Base-by-base conservation (phyloP, 441 rosid species). In the Cnidoscolus chayamansa region DNA sequence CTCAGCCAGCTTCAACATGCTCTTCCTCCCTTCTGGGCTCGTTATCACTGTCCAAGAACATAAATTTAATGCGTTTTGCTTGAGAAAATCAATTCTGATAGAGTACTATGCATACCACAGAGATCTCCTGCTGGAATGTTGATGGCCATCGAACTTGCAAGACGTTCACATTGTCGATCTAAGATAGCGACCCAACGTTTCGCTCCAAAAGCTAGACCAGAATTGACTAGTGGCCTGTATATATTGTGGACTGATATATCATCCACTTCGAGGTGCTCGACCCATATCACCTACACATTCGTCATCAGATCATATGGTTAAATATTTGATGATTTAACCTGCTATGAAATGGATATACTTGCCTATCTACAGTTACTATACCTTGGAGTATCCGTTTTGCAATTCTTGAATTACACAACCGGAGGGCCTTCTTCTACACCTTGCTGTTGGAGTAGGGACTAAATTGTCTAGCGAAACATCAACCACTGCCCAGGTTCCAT, bases 351-450 rank as follows among this genome's bases (percentile, higher is more conserved):
- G 25, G 0, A 40, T 40, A 40, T 40, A 3, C 6, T 67, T 43
- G 66, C 48, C 15, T 13, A 59, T 25, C 25, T 25, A 25, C 25
- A 58, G 25, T 10, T 49, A 31, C 31, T 74, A 92, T 25, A 25
- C 99, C 98, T 95, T 95, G 0, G 99, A 95, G 85, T 95, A 95
- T 32, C 97, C 98, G 74, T 91, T 91, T 50, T 92, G 95, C 71
- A 93, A 35, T 76, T 93, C 97, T 82, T 88, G 92, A 75, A 93
- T 93, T 55, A 93, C 78, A 75, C 98, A 91, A 63, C 99, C 99
- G 0, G 99, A 95, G 25, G 98, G 96, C 84, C 98, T 87, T 84
- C 97, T 88, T 77, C 97, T 80, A 30, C 86, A 81, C 79, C 85
- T 91, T 8, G 87, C 79, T 50, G 79, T 74, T 0, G 87, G 83